These are phyloP conservation scores for Phragmites australis DNA, from an alignment of 176 grass and related monocot genomes.

Conservation along the genomic window DNA sequence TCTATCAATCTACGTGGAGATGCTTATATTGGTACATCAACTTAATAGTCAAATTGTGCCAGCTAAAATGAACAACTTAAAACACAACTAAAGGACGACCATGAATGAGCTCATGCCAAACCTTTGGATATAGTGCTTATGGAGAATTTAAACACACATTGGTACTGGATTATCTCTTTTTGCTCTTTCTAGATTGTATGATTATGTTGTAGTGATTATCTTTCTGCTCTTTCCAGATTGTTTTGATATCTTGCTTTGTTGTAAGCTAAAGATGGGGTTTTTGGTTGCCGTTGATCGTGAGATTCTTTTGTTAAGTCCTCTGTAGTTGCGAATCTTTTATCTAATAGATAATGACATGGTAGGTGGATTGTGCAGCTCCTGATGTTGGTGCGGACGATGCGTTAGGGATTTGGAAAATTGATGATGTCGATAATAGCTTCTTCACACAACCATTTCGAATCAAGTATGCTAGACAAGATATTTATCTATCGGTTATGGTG, in stretches of 20 bases:
- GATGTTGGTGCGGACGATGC: conserved; percentile 65
- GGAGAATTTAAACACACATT: not conserved
- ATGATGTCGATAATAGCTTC: conserved; percentile 92
- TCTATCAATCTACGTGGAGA: not conserved
- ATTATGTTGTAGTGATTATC: conserved; percentile 14
- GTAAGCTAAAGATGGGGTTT: not conserved
- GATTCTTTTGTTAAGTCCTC: conserved; percentile 9
- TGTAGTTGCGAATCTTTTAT: conserved; percentile 52
- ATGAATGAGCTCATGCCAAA: not conserved
- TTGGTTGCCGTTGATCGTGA: conserved; percentile 1
- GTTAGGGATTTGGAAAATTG: conserved; percentile 91
- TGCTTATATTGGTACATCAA: conserved; percentile 17
- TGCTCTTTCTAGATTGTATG: not conserved
- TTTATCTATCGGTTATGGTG: conserved; percentile 92
- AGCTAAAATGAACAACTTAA: not conserved
- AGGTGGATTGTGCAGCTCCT: conserved; percentile 96
- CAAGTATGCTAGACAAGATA: conserved; percentile 97
- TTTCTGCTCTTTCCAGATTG: not conserved
- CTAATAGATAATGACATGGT: conserved; percentile 90
- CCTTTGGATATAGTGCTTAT: not conserved
- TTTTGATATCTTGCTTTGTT: conserved; percentile 12
- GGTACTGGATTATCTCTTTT: conserved; percentile 1
- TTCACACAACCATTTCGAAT: conserved; percentile 90
- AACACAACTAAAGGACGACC: not conserved
- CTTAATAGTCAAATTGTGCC: not conserved